A percentile compares a stretch with the other conserved stretches of the same genome.
These are phyloP conservation scores for Fusarium virguliforme DNA, from an alignment of 2,329 filamentous ascomycete species.

Conservation along the genomic window DNA sequence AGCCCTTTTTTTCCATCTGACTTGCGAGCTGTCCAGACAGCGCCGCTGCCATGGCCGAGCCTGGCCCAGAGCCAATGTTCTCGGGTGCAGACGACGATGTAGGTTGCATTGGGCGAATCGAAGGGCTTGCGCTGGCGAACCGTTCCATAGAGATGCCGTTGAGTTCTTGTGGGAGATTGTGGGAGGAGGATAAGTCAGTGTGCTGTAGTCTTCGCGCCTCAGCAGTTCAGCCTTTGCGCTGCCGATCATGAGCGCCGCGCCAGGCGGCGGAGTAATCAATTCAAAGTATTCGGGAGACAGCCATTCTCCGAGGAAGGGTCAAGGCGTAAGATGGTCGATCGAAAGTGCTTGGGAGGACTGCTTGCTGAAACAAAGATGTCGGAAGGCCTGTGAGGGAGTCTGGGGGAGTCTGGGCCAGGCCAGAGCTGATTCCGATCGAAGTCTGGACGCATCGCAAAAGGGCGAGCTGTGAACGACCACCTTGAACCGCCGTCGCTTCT, in stretches of 20 bases:
- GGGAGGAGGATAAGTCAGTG: slow-evolving; percentile 56
- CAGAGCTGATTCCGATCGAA: slow-evolving; percentile 88
- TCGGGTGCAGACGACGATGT: slow-evolving; percentile 47
- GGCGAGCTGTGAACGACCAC: slow-evolving; percentile 94
- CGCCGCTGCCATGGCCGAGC: slow-evolving; percentile 55
- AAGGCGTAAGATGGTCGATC: slow-evolving; percentile 79
- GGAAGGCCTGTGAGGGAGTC: slow-evolving; percentile 54
- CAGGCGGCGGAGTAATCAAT: slow-evolving; percentile 89
- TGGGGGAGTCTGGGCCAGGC: slow-evolving; percentile 75
- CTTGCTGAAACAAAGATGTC: slow-evolving; percentile 57
- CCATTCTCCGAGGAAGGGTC: slow-evolving; percentile 98
- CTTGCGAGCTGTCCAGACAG: slow-evolving; percentile 53
- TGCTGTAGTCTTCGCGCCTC: slow-evolving; percentile 78
- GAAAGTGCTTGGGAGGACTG: slow-evolving; percentile 56
- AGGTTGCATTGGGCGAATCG: slow-evolving; percentile 36
- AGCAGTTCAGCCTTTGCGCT: slow-evolving; percentile 90
- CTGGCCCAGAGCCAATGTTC: slow-evolving; percentile 47
- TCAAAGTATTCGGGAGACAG: slow-evolving; percentile 94
- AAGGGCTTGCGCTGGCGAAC: slow-evolving; percentile 52
- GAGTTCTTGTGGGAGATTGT: slow-evolving; percentile 44
- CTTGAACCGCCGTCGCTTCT: slow-evolving; percentile 75
- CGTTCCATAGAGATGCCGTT: slow-evolving; percentile 55
- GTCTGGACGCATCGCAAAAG: slow-evolving; percentile 92
- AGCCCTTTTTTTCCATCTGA: slow-evolving; percentile 62
- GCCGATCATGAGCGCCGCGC: slow-evolving; percentile 88